These are phyloP conservation scores for Erucastrum elatum DNA, from an alignment of 345 rosid genomes.

Conservation along the genomic window DNA sequence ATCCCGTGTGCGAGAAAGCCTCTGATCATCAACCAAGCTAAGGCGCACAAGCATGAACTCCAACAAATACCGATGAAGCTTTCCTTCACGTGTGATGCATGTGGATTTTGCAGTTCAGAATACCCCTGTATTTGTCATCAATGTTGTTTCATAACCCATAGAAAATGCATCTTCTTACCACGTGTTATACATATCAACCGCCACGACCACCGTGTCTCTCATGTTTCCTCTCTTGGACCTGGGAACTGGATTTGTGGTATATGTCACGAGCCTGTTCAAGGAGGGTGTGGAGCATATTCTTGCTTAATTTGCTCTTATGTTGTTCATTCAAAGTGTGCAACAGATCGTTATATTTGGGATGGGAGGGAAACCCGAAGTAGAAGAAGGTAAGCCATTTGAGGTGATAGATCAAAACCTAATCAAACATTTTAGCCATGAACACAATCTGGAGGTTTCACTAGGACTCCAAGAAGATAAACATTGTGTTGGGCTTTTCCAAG, in stretches of 20 bases:
- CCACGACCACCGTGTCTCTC: conserved; percentile 1
- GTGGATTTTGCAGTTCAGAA: not conserved
- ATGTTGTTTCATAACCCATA: not conserved
- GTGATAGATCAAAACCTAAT: not conserved
- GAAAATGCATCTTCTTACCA: not conserved
- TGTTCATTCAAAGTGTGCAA: conserved; percentile 10
- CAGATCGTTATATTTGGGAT: not conserved
- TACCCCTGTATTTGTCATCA: not conserved
- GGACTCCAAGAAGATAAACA: not conserved
- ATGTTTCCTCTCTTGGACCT: not conserved
- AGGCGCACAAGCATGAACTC: conserved; percentile 2
- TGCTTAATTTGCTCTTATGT: not conserved
- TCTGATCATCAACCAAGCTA: not conserved
- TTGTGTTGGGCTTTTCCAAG: no score
- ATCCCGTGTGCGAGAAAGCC: conserved; percentile 10
- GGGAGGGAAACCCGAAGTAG: not conserved
- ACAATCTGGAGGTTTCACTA: not conserved
- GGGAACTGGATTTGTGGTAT: not conserved
- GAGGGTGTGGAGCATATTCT: not conserved
- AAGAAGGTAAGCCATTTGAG: not conserved
- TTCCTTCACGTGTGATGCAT: conserved; percentile 7
- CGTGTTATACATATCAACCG: not conserved
- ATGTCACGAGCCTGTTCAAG: not conserved
- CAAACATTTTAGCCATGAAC: conserved; percentile 7
- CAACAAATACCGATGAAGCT: not conserved